A percentile compares a stretch with the other conserved stretches of the same genome.
Evolutionary conservation across 176 grass and related monocot genomes (phyloP).

Genomic region (Cenchrus purpureus): DNA sequence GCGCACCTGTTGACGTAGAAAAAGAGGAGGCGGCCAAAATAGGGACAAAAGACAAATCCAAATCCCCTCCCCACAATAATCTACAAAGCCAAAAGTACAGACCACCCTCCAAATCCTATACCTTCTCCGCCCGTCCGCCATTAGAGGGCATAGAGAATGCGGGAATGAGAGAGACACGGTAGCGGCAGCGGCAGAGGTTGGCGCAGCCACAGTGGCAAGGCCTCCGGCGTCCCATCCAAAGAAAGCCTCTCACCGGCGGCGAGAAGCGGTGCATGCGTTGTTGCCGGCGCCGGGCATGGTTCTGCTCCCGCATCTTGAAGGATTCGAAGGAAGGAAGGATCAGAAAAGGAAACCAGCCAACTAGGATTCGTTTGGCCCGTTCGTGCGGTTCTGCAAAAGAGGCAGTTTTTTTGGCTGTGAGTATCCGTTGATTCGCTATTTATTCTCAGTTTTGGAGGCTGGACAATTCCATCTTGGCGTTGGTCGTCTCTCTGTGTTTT

Average conservation of each 20-base stretch:
- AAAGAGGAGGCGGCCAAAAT: slow-evolving; percentile 39
- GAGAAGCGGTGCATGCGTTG: slow-evolving; percentile 39
- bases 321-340: slow-evolving; percentile 25
- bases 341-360: slow-evolving; percentile 4
- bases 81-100: slow-evolving; percentile 34
- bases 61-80: slow-evolving; percentile 12
- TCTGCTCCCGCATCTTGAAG: slow-evolving; percentile 24
- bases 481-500: not conserved
- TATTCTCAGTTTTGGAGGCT: slow-evolving; percentile 16
- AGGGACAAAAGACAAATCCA: slow-evolving; percentile 34
- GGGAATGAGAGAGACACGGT: slow-evolving; percentile 33
- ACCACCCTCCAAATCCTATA: slow-evolving; percentile 39
- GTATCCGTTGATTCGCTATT: slow-evolving; percentile 28
- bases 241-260: slow-evolving; percentile 32
- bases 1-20: slow-evolving; percentile 50
- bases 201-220: slow-evolving; percentile 19
- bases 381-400: slow-evolving; percentile 13
- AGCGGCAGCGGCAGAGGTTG: slow-evolving; percentile 35
- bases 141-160: slow-evolving; percentile 17
- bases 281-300: slow-evolving; percentile 21
- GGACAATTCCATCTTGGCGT: slow-evolving; percentile 5
- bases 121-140: slow-evolving; percentile 20
- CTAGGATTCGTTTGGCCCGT: slow-evolving; percentile 8
- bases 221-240: slow-evolving; percentile 36
- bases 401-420: slow-evolving; percentile 20